Percentiles rank a stretch among this genome's conserved stretches.
Evolutionary conservation across 2,329 filamentous ascomycete species (phyloP).

Genomic region (Phialophora verrucosa): DNA sequence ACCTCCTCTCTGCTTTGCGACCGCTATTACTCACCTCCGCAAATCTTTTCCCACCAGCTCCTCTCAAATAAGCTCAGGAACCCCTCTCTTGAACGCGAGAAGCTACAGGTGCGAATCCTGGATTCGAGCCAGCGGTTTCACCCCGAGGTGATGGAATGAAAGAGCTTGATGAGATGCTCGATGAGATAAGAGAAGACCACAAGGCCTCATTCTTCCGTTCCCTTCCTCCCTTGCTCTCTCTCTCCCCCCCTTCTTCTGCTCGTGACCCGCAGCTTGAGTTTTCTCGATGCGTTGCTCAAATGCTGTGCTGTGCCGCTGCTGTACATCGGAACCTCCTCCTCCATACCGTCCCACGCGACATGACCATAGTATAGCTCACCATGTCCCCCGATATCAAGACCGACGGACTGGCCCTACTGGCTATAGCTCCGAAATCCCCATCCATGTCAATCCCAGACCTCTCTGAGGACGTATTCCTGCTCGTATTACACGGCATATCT

Average conservation of each 20-base stretch:
- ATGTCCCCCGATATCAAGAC: background rate
- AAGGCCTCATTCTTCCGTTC: conserved; percentile 4
- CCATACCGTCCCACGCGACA: background rate
- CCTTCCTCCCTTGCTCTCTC: conserved; percentile 2
- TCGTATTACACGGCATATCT: conserved; percentile 58
- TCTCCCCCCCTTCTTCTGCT: conserved; percentile 10
- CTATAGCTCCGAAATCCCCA: background rate
- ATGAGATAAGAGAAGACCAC: background rate
- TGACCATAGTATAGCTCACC: background rate
- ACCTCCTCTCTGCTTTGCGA: background rate
- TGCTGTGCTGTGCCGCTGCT: conserved; percentile 40
- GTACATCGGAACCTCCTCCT: background rate
- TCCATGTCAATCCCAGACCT: conserved; percentile 44
- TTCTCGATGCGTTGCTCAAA: conserved; percentile 45
- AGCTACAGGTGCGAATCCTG: background rate
- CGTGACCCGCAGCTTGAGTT: conserved; percentile 32
- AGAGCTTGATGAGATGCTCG: background rate
- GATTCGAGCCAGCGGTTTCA: background rate
- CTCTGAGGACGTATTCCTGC: conserved; percentile 65
- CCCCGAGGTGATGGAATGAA: background rate
- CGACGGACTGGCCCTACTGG: conserved; percentile 4
- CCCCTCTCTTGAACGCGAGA: conserved; percentile 4
- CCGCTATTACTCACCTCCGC: background rate
- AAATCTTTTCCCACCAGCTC: background rate
- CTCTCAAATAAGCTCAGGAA: background rate